Evolutionary conservation across 192 early-diverging fungal genomes (phyloP).

Genomic region (Funneliformis mosseae): DNA sequence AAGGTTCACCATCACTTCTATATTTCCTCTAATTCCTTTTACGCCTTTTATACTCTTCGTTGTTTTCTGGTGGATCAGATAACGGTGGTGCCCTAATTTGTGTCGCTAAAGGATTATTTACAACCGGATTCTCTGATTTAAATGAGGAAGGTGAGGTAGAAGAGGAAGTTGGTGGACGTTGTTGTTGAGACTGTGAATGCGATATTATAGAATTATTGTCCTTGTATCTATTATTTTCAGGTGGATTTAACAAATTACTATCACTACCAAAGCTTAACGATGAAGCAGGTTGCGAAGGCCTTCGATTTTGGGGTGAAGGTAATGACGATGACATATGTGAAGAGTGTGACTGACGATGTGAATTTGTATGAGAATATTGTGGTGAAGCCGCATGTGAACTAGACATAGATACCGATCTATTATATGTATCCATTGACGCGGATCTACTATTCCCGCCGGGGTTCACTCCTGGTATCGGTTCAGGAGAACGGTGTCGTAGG

Average conservation of each 20-base stretch:
- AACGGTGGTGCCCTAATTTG: slow-evolving; percentile 13
- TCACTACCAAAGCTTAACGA: slow-evolving; percentile 30
- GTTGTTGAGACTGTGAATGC: slow-evolving; percentile 9
- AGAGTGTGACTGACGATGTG: neutral
- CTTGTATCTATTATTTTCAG: slow-evolving; percentile 14
- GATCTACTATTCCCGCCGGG: neutral
- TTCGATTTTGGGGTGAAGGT: neutral
- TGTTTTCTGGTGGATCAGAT: slow-evolving; percentile 25
- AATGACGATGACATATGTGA: slow-evolving; percentile 8
- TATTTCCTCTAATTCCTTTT: neutral
- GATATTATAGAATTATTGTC: neutral
- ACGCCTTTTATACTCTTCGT: neutral
- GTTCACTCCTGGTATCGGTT: slow-evolving; percentile 16
- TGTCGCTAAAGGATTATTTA: neutral
- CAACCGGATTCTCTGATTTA: neutral
- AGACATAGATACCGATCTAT: neutral
- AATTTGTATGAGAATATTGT: neutral
- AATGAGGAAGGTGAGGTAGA: slow-evolving; percentile 5
- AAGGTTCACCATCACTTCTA: neutral
- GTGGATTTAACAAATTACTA: slow-evolving; percentile 32
- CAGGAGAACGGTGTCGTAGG: slow-evolving; percentile 27
- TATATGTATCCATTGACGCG: neutral
- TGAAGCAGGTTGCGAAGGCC: slow-evolving; percentile 20
- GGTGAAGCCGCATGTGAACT: neutral
- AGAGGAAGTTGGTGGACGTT: slow-evolving; percentile 3